Evolutionary conservation across 306 rosid genomes (phyloP).

Genomic region (Coriaria nepalensis): DNA sequence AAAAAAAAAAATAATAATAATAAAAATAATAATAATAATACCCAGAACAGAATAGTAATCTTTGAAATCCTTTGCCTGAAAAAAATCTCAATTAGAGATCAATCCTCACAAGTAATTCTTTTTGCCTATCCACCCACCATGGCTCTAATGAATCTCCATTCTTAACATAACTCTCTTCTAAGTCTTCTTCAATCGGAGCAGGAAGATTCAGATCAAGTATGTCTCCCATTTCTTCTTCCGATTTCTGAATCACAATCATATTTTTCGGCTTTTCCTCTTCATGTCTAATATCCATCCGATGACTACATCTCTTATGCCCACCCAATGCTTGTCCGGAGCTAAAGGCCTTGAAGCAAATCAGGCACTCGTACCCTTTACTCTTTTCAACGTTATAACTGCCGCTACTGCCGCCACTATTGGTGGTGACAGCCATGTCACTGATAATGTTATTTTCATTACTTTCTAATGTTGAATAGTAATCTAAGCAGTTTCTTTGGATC

Average conservation of each 20-base stretch:
- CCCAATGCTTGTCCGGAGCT: constrained; percentile 89
- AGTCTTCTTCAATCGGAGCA: constrained; percentile 53
- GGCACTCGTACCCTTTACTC: constrained; percentile 50
- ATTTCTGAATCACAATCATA: constrained; percentile 23
- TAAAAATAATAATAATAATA: too few species aligned
- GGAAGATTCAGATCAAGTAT: constrained; percentile 93
- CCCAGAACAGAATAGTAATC: too few species aligned
- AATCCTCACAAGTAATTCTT: constrained; percentile 29
- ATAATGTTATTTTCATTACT: constrained; percentile 53
- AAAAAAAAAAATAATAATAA: too few species aligned
- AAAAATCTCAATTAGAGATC: constrained; percentile 23
- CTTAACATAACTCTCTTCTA: constrained; percentile 31
- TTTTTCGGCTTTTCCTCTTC: constrained; percentile 18
- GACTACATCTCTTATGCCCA: constrained; percentile 94
- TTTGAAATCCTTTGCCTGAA: too few species aligned
- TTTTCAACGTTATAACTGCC: too few species aligned
- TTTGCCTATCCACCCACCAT: constrained; percentile 47
- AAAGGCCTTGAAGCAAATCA: constrained; percentile 62
- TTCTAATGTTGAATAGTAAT: constrained; percentile 40
- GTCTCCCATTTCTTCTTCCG: constrained; percentile 44
- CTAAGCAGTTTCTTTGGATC: constrained; percentile 49
- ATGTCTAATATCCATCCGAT: constrained; percentile 29
- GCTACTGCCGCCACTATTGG: too few species aligned
- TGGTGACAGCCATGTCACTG: constrained; percentile 33
- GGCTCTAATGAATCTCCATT: constrained; percentile 28